phyloP scores from a whole-genome alignment of 208 protist genomes.

The Trypanosoma scelopori region DNA sequence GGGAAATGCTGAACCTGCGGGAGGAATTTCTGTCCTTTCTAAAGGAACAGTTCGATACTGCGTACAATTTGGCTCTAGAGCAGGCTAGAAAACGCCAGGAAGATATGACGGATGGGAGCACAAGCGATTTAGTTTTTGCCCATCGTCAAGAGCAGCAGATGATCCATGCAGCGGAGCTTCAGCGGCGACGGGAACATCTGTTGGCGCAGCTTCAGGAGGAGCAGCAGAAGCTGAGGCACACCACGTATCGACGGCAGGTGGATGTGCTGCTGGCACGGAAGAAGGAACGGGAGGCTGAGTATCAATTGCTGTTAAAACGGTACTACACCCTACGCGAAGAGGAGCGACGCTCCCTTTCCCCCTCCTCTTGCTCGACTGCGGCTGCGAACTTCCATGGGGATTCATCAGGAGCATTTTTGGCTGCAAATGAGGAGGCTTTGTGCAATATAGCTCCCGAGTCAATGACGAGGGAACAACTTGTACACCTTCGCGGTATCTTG shows the following conservation, averaged over 20 bases:
- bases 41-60: constrained; percentile 6
- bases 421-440: background rate
- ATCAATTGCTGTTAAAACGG: background rate
- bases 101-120: background rate
- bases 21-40: background rate
- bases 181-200: background rate
- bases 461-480: background rate
- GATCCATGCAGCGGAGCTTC: background rate
- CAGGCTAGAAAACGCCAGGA: background rate
- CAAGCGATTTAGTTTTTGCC: background rate
- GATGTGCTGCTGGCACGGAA: background rate
- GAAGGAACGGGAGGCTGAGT: background rate
- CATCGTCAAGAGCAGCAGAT: background rate
- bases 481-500: background rate
- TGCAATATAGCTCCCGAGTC: background rate
- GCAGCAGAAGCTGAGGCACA: background rate
- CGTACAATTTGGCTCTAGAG: constrained; percentile 4
- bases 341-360: background rate
- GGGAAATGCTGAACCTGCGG: background rate
- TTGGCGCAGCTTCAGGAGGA: background rate
- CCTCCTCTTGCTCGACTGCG: background rate
- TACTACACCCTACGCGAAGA: constrained; percentile 2
- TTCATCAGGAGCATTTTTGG: background rate
- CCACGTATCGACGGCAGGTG: background rate
- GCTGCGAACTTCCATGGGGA: background rate